phyloP scores from a whole-genome alignment of 2,329 filamentous ascomycete species.

The Cladosporium cucumerinum region DNA sequence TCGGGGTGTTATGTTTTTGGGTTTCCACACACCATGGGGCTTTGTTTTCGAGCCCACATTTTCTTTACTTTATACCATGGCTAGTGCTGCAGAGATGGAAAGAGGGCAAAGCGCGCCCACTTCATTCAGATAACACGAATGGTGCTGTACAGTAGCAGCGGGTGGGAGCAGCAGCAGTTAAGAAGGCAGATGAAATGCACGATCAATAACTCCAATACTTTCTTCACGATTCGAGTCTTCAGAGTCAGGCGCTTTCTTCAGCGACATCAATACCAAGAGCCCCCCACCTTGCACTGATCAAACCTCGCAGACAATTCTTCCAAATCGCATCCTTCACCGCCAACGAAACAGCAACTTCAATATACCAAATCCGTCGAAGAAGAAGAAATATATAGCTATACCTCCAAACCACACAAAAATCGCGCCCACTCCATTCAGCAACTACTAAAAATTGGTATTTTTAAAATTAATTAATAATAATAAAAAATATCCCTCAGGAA shows the following conservation, averaged over 20 bases:
- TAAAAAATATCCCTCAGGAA: neutral
- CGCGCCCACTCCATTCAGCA: neutral
- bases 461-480: too few species aligned
- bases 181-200: constrained; percentile 33
- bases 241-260: neutral
- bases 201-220: constrained; percentile 23
- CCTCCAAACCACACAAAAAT: neutral
- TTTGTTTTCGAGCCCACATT: constrained; percentile 27
- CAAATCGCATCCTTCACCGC: neutral
- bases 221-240: neutral
- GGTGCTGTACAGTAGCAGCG: constrained; percentile 36
- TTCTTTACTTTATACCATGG: constrained; percentile 19
- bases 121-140: constrained; percentile 11
- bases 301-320: neutral
- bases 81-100: constrained; percentile 16
- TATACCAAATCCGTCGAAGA: neutral
- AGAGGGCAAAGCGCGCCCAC: constrained; percentile 12
- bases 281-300: neutral
- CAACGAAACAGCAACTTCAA: neutral
- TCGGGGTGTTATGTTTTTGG: constrained; percentile 38
- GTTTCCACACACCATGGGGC: constrained; percentile 19
- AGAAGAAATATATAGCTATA: neutral
- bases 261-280: neutral
- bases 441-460: neutral
- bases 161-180: constrained; percentile 28